Base-by-base conservation (phyloP, 805 yeast genomes). In the Tanozyma kutaoensis region DNA sequence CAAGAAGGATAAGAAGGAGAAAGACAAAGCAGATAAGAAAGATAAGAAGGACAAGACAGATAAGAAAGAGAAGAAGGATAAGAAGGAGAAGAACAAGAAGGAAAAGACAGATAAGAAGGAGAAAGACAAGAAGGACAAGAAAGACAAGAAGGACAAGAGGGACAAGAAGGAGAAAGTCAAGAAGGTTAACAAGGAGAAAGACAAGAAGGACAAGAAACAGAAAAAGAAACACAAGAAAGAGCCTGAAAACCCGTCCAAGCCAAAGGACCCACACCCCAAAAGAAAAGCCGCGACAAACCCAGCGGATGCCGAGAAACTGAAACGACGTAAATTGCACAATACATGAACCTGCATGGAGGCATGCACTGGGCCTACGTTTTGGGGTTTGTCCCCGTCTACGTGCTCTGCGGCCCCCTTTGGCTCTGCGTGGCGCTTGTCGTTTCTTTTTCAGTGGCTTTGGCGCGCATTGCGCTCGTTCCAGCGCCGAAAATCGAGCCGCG, bases 91-190 rank as follows among this genome's bases (percentile, higher is more conserved):
- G 46, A 32, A 39, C 52, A 45, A 39, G 42, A 39, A 28, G n/a
- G n/a, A n/a, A n/a, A n/a, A n/a, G n/a, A n/a, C n/a, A n/a, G n/a
- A n/a, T n/a, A n/a, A n/a, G n/a, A n/a, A n/a, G n/a, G n/a, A n/a
- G n/a, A n/a, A n/a, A n/a, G n/a, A n/a, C n/a, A n/a, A n/a, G 39
- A 39, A 35, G 22, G 39, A 46, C 31, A 36, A 43, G 34, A 62
- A 45, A 49, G 41, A 38, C 27, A 38, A 38, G 20, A 10, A 17
- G 20, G 10, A 17, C 22, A 37, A 38, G 44, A 65, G 48, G 50
- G 50, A 36, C 34, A 29, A 42, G 29, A 40, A 32, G 29, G 40
- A 44, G 29, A 48, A 50, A 18, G 43, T 42, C 39, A 48, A 49
- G 32, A 42, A 46, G 7, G 39, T 44, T 38, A 38, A 43, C 30